Percentiles rank a stretch among this genome's conserved stretches.
Evolutionary conservation across 2,329 filamentous ascomycete genomes (phyloP).

Genomic region (Setomelanomma holmii): DNA sequence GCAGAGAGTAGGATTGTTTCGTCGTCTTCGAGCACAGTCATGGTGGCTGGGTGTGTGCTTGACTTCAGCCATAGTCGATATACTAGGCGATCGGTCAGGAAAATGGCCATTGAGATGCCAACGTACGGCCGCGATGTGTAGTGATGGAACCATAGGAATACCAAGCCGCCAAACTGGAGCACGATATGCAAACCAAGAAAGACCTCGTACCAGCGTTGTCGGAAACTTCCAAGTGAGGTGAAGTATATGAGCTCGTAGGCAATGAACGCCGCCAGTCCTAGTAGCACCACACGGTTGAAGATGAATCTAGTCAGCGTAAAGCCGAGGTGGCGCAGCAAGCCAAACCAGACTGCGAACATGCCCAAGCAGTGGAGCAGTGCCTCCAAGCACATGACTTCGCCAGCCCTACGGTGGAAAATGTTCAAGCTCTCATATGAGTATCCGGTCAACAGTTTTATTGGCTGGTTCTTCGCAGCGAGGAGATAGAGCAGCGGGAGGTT

Average conservation of each 20-base stretch:
- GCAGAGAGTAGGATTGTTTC: conserved; percentile 61
- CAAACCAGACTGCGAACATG: conserved; percentile 65
- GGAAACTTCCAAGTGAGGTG: conserved; percentile 66
- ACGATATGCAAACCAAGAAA: conserved; percentile 67
- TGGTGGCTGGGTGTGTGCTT: conserved; percentile 56
- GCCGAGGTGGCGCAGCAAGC: conserved; percentile 58
- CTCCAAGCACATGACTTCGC: conserved; percentile 67
- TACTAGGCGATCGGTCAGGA: conserved; percentile 63
- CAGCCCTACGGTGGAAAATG: conserved; percentile 69
- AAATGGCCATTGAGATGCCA: conserved; percentile 61
- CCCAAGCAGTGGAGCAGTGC: conserved; percentile 63
- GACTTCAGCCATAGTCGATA: conserved; percentile 64
- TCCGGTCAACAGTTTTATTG: conserved; percentile 66
- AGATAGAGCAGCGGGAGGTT: conserved; percentile 66
- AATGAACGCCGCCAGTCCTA: conserved; percentile 63
- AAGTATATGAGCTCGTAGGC: conserved; percentile 69
- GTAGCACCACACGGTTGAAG: conserved; percentile 58
- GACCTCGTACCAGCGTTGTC: conserved; percentile 67
- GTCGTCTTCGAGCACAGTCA: conserved; percentile 63
- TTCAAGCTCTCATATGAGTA: conserved; percentile 72
- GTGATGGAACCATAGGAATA: conserved; percentile 68
- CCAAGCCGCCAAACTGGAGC: conserved; percentile 63
- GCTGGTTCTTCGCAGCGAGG: conserved; percentile 71
- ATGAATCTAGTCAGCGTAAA: conserved; percentile 60
- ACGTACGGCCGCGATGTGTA: conserved; percentile 62